Evolutionary conservation across 805 yeast species (phyloP).

Genomic region (Kurtzmaniella cleridarum): DNA sequence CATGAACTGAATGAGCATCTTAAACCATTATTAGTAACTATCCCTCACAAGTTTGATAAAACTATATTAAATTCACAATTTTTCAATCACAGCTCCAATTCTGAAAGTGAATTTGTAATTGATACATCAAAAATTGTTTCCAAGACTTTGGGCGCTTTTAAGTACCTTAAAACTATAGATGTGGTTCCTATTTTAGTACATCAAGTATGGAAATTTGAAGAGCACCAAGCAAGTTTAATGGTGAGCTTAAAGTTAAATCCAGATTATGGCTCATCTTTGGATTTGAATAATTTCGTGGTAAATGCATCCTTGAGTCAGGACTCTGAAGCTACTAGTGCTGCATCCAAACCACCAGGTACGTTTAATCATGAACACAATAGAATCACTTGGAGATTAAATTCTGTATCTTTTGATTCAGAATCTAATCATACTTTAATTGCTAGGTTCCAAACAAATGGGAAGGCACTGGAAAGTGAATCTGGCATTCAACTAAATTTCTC

Average conservation of each 20-base stretch:
- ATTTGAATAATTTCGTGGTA: slow-evolving; percentile 55
- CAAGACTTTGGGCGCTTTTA: slow-evolving; percentile 74
- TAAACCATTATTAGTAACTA: slow-evolving; percentile 29
- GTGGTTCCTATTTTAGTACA: slow-evolving; percentile 63
- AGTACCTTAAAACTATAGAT: slow-evolving; percentile 55
- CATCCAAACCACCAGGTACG: slow-evolving; percentile 88
- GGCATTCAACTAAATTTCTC: slow-evolving; percentile 70
- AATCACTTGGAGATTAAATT: slow-evolving; percentile 72
- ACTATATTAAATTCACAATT: slow-evolving; percentile 37
- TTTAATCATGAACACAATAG: slow-evolving; percentile 82
- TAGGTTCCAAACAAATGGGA: slow-evolving; percentile 72
- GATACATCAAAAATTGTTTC: slow-evolving; percentile 49
- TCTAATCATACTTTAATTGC: slow-evolving; percentile 63
- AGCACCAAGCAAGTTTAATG: slow-evolving; percentile 79
- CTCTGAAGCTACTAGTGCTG: slow-evolving; percentile 64
- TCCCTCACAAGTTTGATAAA: slow-evolving; percentile 47
- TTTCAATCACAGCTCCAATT: slow-evolving; percentile 18
- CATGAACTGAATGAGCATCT: slow-evolving; percentile 9
- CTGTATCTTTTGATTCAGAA: slow-evolving; percentile 25
- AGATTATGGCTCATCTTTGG: slow-evolving; percentile 32
- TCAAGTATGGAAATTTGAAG: slow-evolving; percentile 89
- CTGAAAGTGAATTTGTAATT: slow-evolving; percentile 31
- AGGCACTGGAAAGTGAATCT: slow-evolving; percentile 63
- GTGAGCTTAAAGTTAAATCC: slow-evolving; percentile 59
- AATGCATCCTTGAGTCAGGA: slow-evolving; percentile 56